phyloP scores from a whole-genome alignment of 305 asterid genomes.

The Coffea humblotiana region DNA sequence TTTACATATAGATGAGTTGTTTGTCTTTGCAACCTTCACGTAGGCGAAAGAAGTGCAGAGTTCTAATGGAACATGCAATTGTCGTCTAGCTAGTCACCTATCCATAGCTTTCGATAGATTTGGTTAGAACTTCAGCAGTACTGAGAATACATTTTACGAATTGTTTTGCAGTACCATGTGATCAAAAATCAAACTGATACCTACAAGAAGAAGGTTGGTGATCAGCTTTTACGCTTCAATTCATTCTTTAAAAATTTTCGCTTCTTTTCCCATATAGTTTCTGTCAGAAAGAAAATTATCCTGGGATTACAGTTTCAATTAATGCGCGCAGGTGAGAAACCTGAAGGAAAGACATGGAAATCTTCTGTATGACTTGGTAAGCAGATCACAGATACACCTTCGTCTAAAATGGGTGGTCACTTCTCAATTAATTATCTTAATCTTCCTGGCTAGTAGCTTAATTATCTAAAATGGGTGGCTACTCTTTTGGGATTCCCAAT shows the following conservation, averaged over 20 bases:
- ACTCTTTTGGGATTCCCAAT: neutral
- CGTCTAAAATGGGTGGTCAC: neutral
- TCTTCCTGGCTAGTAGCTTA: neutral
- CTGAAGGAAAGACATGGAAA: conserved; percentile 39
- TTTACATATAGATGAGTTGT: neutral
- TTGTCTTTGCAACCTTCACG: neutral
- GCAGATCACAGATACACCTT: neutral
- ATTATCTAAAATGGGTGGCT: neutral
- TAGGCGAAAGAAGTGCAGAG: neutral
- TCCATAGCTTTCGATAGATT: neutral
- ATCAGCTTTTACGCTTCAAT: neutral
- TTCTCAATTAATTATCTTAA: neutral
- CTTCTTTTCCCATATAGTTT: neutral
- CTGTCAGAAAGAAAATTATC: neutral
- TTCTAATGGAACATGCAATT: neutral
- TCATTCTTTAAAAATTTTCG: neutral
- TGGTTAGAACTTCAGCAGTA: neutral
- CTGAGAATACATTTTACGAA: neutral
- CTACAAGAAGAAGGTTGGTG: conserved; percentile 37
- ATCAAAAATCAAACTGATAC: conserved; percentile 39
- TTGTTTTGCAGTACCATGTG: conserved; percentile 31
- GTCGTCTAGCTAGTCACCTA: neutral
- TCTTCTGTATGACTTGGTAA: conserved; percentile 35
- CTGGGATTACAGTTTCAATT: neutral
- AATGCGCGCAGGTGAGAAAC: conserved; percentile 30